Conservation (phyloP, 306 rosid genomes). For the Vigna unguiculata region DNA sequence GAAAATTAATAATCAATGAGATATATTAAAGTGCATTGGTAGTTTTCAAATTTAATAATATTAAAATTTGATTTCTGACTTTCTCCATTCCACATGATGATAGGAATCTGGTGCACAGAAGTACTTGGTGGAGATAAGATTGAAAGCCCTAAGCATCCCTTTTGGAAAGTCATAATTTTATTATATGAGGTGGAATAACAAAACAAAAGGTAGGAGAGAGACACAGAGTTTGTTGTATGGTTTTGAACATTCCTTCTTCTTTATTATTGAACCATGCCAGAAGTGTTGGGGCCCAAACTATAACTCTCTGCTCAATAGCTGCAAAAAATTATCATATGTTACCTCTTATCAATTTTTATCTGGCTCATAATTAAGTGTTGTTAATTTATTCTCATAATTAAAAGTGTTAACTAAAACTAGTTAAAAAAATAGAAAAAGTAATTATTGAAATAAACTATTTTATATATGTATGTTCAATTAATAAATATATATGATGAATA, state of each 20-base stretch:
- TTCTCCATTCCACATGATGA: conserved; percentile 25
- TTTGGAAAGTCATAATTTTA: conserved; percentile 35
- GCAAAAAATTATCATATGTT: too few relatives aligned
- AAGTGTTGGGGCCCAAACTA: conserved; percentile 53
- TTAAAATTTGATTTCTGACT: background rate
- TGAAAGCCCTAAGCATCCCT: conserved; percentile 30
- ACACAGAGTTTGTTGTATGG: conserved; percentile 44
- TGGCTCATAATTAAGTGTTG: too few relatives aligned
- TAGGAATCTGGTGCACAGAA: conserved; percentile 37
- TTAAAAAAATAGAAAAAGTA: too few relatives aligned
- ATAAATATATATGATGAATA: too few relatives aligned
- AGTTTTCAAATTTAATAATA: background rate
- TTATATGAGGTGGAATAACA: background rate
- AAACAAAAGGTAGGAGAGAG: conserved; percentile 28
- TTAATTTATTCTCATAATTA: too few relatives aligned
- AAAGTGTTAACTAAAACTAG: too few relatives aligned
- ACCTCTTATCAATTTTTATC: too few relatives aligned
- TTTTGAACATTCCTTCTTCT: conserved; percentile 51
- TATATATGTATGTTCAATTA: too few relatives aligned
- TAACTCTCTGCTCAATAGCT: conserved; percentile 33
- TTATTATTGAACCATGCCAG: conserved; percentile 45
- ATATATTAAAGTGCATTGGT: too few relatives aligned
- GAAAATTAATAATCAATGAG: too few relatives aligned
- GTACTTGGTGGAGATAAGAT: conserved; percentile 34
- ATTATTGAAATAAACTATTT: too few relatives aligned